Percentiles rank a stretch among this genome's conserved stretches.
Evolutionary conservation across 306 rosid species (phyloP).

Genomic region (Sindora glabra): DNA sequence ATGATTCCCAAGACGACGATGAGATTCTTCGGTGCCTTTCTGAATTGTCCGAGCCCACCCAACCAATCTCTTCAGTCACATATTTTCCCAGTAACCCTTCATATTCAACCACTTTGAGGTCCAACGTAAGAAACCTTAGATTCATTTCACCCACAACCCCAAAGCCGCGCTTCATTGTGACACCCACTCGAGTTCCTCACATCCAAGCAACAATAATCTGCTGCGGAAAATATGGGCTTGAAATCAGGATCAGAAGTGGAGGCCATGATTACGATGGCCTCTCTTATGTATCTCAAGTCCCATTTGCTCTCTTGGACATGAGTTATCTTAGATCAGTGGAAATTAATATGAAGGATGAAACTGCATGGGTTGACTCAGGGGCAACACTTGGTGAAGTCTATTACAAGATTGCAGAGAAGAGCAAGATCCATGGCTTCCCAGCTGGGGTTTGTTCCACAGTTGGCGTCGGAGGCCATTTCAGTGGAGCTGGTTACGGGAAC

Average conservation of each 20-base stretch:
- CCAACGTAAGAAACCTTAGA: slow-evolving; percentile 47
- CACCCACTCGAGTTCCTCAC: slow-evolving; percentile 60
- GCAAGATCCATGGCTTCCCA: too few species aligned
- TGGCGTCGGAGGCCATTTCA: background rate
- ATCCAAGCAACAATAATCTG: slow-evolving; percentile 61
- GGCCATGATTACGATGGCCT: slow-evolving; percentile 87
- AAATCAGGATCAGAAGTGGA: slow-evolving; percentile 62
- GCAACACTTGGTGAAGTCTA: too few species aligned
- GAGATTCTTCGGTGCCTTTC: slow-evolving; percentile 50
- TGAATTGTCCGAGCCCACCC: slow-evolving; percentile 22
- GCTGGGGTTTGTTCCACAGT: too few species aligned
- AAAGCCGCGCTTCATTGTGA: slow-evolving; percentile 54
- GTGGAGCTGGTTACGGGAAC: background rate
- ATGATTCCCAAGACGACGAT: slow-evolving; percentile 22
- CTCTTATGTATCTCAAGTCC: slow-evolving; percentile 43
- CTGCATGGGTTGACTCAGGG: too few species aligned
- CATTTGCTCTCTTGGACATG: slow-evolving; percentile 52
- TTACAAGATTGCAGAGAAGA: too few species aligned
- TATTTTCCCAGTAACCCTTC: slow-evolving; percentile 50
- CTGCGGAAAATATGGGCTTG: slow-evolving; percentile 34
- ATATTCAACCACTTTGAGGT: slow-evolving; percentile 27
- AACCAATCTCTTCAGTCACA: slow-evolving; percentile 41
- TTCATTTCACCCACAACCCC: slow-evolving; percentile 48
- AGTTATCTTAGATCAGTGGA: slow-evolving; percentile 37
- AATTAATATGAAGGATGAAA: slow-evolving; percentile 26